Percentiles rank a stretch among this genome's conserved stretches.
Evolutionary conservation across 106 monocot genomes (phyloP).

Genomic region (Dioscorea zingiberensis): DNA sequence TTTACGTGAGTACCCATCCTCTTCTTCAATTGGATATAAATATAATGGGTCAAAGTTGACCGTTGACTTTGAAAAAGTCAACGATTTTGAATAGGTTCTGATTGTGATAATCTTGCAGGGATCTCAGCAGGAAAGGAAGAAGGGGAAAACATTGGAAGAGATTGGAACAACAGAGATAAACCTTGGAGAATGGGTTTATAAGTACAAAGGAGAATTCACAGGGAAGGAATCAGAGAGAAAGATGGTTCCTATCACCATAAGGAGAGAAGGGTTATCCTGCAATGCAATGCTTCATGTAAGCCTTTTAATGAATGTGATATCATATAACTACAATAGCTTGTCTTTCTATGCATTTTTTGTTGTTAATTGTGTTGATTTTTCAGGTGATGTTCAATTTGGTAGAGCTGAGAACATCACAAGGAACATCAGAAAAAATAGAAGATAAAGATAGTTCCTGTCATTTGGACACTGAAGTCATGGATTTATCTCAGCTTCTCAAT

Average conservation of each 20-base stretch:
- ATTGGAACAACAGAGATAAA: conserved; percentile 28
- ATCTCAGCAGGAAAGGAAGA: conserved; percentile 7
- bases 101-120: conserved; percentile 21
- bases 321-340: too few species aligned
- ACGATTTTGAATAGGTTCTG: too few species aligned
- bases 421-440: conserved; percentile 3
- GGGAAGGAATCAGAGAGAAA: conserved; percentile 20
- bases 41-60: too few species aligned
- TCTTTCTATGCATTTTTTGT: not conserved
- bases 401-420: conserved; percentile 7
- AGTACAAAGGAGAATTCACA: conserved; percentile 7
- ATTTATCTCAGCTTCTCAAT: conserved; percentile 4
- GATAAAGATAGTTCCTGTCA: not conserved
- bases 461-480: not conserved
- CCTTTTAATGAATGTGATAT: not conserved
- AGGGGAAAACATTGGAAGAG: conserved; percentile 20
- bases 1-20: conserved; percentile 7
- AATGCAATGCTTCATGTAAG: conserved; percentile 41
- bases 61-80: too few species aligned
- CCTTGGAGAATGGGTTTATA: conserved; percentile 29
- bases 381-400: conserved; percentile 31
- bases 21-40: too few species aligned
- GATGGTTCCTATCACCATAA: conserved; percentile 24
- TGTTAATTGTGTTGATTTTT: not conserved
- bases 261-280: conserved; percentile 10